phyloP scores from a whole-genome alignment of 2,329 filamentous ascomycete species.

The Berkeleyomyces basicola region DNA sequence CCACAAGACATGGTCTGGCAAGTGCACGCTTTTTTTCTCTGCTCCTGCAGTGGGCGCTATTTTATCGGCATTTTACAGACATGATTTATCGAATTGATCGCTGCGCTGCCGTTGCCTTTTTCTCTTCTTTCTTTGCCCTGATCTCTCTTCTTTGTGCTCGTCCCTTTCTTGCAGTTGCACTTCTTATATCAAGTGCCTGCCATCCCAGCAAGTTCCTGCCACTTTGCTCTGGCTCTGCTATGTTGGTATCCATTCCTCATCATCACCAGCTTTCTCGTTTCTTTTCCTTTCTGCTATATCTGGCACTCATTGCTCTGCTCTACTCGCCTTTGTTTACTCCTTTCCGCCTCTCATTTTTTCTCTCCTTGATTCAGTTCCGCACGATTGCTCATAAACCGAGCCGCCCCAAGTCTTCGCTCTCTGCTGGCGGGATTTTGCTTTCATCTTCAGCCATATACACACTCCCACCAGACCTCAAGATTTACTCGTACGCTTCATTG shows the following conservation, averaged over 20 bases:
- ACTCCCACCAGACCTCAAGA: neutral
- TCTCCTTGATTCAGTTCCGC: neutral
- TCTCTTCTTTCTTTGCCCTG: neutral
- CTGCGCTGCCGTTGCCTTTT: neutral
- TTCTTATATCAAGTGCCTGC: conserved; percentile 5
- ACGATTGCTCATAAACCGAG: too few relatives aligned
- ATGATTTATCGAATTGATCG: neutral
- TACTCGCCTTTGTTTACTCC: neutral
- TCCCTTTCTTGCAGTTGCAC: neutral
- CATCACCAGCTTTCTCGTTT: neutral
- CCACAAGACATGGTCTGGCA: neutral
- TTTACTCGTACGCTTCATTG: neutral
- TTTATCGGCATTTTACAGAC: neutral
- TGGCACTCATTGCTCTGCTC: neutral
- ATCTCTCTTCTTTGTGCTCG: neutral
- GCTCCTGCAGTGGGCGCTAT: too few relatives aligned
- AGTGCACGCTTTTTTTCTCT: neutral
- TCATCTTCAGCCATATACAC: neutral
- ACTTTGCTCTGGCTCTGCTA: neutral
- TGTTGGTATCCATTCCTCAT: neutral
- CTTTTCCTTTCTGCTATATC: neutral
- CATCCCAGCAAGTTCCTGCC: conserved; percentile 1
- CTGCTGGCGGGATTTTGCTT: neutral
- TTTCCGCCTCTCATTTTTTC: conserved; percentile 4
- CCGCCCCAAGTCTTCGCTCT: too few relatives aligned